Percentiles rank a stretch among this genome's conserved stretches.
These are phyloP conservation scores for Physcomitrellopsis africana DNA, from an alignment of 225 moss, liverwort and hornwort species.

Conservation along the genomic window DNA sequence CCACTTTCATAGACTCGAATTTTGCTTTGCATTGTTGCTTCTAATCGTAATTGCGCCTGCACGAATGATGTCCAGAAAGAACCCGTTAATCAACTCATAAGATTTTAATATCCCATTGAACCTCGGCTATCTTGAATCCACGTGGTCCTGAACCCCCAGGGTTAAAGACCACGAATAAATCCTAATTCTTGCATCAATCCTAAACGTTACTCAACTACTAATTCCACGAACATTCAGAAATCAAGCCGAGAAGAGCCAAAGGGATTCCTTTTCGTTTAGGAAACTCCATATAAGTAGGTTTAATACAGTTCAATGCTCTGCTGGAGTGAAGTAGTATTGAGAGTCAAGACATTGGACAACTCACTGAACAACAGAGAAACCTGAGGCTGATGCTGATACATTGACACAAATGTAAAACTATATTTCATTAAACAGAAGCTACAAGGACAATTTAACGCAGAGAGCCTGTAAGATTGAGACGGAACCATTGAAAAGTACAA, in stretches of 20 bases:
- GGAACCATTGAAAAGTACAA: conserved; percentile 12
- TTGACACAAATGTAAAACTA: conserved; percentile 8
- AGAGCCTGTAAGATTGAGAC: conserved; percentile 10
- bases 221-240: background rate
- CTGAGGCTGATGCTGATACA: conserved; percentile 7
- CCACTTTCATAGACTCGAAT: conserved; percentile 99
- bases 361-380: conserved; percentile 27
- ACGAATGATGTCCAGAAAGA: conserved; percentile 22
- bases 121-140: background rate
- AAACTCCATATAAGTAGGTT: background rate
- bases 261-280: background rate
- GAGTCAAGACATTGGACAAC: conserved; percentile 10
- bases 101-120: conserved; percentile 5
- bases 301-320: conserved; percentile 18
- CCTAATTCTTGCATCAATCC: background rate
- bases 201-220: background rate
- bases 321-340: background rate
- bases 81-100: conserved; percentile 14
- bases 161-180: conserved; percentile 17
- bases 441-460: conserved; percentile 11
- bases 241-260: background rate
- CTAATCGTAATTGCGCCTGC: conserved; percentile 91
- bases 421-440: background rate
- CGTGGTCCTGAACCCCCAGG: background rate
- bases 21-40: conserved; percentile 99